Evolutionary conservation across 352 stramenopile genomes (phyloP), one percentile per base, ranked within the genome.

Genomic region (Phytophthora pluvialis): DNA sequence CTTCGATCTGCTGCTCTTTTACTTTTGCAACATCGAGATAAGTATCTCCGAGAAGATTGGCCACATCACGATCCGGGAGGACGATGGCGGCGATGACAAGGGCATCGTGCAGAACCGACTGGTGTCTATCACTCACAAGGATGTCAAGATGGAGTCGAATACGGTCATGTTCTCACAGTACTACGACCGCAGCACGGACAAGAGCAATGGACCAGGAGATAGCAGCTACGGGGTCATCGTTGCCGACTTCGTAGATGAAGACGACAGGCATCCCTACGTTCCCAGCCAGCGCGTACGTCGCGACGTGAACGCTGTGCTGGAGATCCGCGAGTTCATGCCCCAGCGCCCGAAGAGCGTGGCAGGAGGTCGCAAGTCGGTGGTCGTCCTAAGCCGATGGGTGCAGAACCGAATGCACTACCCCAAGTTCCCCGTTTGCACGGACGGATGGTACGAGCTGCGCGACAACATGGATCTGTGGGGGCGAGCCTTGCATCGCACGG

Each of bases 21-120:
- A 83, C 58, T 75, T 81, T 15, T 66, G 46, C 36, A 88, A 87
- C 60, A 67, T 89, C 21, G 80, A 89, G 62, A 86, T 89, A 62
- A 88, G 65, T 31, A 77, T 86, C 54, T 81, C 80, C 6, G 78
- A 89, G 56, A 73, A 72, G n/a, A 69, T 83, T n/a, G 78, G 75
- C 31, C 66, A 83, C 48, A 74, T 83, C 32, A 87, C 73, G 9
- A 74, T 84, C 31, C 75, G 78, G 13, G 78, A 87, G 54, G 74
- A 84, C 61, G 72, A 85, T 38, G 75, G 80, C 47, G 61, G 45
- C 29, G 69, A 78, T 35, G 64, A 76, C 49, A 56, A 67, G 25
- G 73, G 75, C 16, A 70, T 83, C 9, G 59, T 70, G 4, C 73
- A 88, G 61, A 76, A 83, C 45, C 73, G 78, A 21, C 64, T 88